Conservation (phyloP, 139 green algal species). For the Chlamydomonas incerta region DNA sequence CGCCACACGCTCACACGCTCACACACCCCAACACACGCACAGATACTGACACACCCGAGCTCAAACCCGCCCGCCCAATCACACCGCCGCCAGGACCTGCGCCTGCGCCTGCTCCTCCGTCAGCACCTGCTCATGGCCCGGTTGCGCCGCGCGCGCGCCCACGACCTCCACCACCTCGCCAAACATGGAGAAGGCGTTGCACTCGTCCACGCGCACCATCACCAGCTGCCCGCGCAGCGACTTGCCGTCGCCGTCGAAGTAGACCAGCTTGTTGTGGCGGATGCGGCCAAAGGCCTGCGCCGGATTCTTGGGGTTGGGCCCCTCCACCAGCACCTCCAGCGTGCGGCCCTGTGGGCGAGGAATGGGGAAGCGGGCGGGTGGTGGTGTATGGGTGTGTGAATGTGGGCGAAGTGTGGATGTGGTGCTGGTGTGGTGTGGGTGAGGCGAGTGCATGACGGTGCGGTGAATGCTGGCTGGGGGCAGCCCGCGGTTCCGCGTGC, state of each 20-base stretch:
- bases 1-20: no score
- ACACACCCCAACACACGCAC: no score
- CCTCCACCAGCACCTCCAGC: conserved; percentile 93
- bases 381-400: no score
- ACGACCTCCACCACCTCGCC: conserved; percentile 62
- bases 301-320: conserved; percentile 80
- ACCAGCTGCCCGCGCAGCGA: conserved; percentile 81
- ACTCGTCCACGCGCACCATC: conserved; percentile 70
- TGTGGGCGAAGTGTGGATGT: no score
- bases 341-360: conserved; percentile 41
- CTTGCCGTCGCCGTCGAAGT: conserved; percentile 85
- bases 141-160: neutral
- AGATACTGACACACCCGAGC: no score
- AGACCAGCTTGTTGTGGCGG: conserved; percentile 93
- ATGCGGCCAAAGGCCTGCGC: conserved; percentile 87
- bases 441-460: no score
- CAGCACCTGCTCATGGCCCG: neutral
- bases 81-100: neutral
- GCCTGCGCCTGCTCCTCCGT: neutral
- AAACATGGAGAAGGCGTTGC: conserved; percentile 85
- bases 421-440: no score
- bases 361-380: no score
- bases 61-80: no score
- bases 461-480: no score
- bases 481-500: no score